phyloP scores from a whole-genome alignment of 2,329 filamentous ascomycete genomes.

The Fusarium nygamai region DNA sequence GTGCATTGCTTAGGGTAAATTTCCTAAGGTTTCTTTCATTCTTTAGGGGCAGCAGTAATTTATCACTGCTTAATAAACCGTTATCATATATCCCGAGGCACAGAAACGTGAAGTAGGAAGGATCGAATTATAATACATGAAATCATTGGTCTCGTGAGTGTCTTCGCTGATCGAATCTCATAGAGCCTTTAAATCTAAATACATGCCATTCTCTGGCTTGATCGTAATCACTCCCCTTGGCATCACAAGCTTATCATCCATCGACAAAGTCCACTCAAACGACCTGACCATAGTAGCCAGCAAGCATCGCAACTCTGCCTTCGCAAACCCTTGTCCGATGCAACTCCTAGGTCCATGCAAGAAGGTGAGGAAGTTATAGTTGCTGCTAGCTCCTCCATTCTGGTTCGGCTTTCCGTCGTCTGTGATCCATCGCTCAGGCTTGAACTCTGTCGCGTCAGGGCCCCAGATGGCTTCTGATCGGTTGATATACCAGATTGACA shows the following conservation, averaged over 20 bases:
- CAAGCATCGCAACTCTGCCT: conserved; percentile 78
- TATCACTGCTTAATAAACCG: background rate
- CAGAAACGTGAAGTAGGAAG: background rate
- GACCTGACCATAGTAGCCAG: conserved; percentile 72
- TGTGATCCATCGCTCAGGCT: conserved; percentile 73
- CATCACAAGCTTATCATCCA: conserved; percentile 68
- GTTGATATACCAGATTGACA: conserved; percentile 71
- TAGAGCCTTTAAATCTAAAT: conserved; percentile 54
- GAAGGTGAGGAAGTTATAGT: conserved; percentile 81
- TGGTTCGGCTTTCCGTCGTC: conserved; percentile 64
- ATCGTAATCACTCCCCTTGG: conserved; percentile 73
- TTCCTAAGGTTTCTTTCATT: background rate
- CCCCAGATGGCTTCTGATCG: conserved; percentile 73
- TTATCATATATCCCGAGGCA: background rate
- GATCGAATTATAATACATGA: background rate
- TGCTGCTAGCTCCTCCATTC: conserved; percentile 73
- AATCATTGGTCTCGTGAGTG: background rate
- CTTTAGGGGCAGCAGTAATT: too few species aligned
- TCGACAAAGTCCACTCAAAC: conserved; percentile 66
- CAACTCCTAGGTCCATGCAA: conserved; percentile 84
- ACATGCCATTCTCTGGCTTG: conserved; percentile 72
- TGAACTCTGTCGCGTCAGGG: conserved; percentile 70
- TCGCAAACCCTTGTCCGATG: conserved; percentile 80
- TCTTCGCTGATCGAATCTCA: background rate
- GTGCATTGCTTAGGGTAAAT: background rate